Evolutionary conservation across 495 filamentous ascomycete species (phyloP).

Genomic region (Aspergillus hancockii): DNA sequence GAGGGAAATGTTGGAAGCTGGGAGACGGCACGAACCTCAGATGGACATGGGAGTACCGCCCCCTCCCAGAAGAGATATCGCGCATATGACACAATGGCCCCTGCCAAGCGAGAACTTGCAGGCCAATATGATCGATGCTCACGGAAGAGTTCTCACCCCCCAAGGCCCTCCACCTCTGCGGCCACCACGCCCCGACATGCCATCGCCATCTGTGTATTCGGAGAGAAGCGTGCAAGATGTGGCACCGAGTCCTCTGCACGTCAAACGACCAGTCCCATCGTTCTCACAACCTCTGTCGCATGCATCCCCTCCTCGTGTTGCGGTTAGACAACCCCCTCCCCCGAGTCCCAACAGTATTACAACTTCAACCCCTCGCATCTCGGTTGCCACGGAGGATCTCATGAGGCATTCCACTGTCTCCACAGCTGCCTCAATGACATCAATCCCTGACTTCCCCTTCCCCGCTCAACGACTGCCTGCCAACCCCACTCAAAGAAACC

Average conservation of each 20-base stretch:
- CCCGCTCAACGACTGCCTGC: slow-evolving; percentile 20
- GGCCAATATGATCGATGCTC: slow-evolving; percentile 33
- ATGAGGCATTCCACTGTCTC: slow-evolving; percentile 39
- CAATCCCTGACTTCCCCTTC: slow-evolving; percentile 42
- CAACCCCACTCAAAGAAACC: slow-evolving; percentile 4
- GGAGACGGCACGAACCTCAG: slow-evolving; percentile 38
- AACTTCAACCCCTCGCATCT: slow-evolving; percentile 29
- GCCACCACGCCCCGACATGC: slow-evolving; percentile 60
- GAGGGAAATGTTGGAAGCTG: slow-evolving; percentile 55
- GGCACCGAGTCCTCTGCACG: slow-evolving; percentile 45
- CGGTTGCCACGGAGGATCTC: slow-evolving; percentile 34
- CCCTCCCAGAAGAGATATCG: slow-evolving; percentile 25
- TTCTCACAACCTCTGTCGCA: slow-evolving; percentile 51
- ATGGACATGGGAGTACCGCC: slow-evolving; percentile 11
- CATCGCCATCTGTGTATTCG: slow-evolving; percentile 43
- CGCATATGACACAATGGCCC: slow-evolving; percentile 39
- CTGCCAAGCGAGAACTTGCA: slow-evolving; percentile 43
- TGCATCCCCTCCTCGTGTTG: slow-evolving; percentile 25
- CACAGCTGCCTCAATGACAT: slow-evolving; percentile 43
- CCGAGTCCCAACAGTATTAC: slow-evolving; percentile 33
- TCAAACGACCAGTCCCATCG: slow-evolving; percentile 50
- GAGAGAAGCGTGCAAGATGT: slow-evolving; percentile 55
- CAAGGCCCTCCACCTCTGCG: slow-evolving; percentile 64
- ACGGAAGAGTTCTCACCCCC: slow-evolving; percentile 45
- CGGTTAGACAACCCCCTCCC: slow-evolving; percentile 33